Evolutionary conservation across 2,329 filamentous ascomycete genomes (phyloP), one percentile per base, ranked within the genome.

Genomic region (Colletotrichum truncatum): DNA sequence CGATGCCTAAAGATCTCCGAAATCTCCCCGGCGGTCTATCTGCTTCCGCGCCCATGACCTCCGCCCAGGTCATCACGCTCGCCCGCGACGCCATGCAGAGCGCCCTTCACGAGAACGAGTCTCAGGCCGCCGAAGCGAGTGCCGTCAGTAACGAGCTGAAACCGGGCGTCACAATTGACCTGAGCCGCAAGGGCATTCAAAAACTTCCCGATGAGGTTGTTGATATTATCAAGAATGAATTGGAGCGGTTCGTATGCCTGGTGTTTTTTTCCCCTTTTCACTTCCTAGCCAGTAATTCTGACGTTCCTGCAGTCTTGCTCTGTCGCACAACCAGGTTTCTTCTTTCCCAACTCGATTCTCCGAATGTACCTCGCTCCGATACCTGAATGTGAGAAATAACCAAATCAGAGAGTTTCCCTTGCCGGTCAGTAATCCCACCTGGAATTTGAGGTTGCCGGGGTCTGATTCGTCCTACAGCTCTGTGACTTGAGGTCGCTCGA

Each of bases 401-500:
- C 83, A 87, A 71, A 89, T 94, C 73, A 84, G 82, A 66, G 86
- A 89, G 70, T 89, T 89, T 62, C 87, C 87, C 4, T 74, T 87
- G 66, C 78, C 85, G 69, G 87, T 89, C 79, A 76, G 78, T 71
- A 55, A 67, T 64, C 59, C 59, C 26, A 16, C n/a, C 52, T 45
- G 39, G 21, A 54, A 21, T 9, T 7, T 7, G 16, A 21, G 6
- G 16, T 16, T n/a, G n/a, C n/a, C 16, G 30, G 25, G 66, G 16
- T 63, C 71, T 76, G 51, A 73, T 48, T 23, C 25, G 58, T 72
- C 21, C n/a, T 36, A 21, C 74, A 97, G 94, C 87, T 98, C 64
- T 94, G 95, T 75, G 90, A 94, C 76, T 85, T 98, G 67, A 90
- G 88, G 55, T 92, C 93, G 32, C 87, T 98, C 59, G 94, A 98